Evolutionary conservation across 75 land plant genomes (phyloP).

Genomic region (Pinus albicaulis): DNA sequence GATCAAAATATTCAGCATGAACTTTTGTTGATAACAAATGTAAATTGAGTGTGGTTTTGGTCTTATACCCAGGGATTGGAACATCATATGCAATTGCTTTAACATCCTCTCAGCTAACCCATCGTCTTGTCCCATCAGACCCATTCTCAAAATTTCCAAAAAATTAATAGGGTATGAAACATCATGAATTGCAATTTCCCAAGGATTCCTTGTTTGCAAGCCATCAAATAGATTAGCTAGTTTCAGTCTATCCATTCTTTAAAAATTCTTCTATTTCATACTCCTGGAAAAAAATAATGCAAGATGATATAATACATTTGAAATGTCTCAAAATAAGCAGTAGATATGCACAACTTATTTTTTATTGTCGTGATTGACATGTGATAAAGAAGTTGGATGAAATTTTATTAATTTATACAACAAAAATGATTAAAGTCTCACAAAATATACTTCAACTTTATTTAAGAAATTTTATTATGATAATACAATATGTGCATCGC

Average conservation of each 20-base stretch:
- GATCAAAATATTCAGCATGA: slow-evolving; percentile 69
- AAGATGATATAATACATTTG: background rate
- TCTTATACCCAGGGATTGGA: slow-evolving; percentile 97
- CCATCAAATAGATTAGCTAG: background rate
- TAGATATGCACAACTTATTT: background rate
- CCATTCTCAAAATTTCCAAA: slow-evolving; percentile 64
- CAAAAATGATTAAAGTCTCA: background rate
- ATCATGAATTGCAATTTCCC: slow-evolving; percentile 92
- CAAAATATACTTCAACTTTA: background rate
- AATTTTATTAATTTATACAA: background rate
- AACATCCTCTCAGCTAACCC: slow-evolving; percentile 91
- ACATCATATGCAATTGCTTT: slow-evolving; percentile 90
- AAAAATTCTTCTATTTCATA: background rate
- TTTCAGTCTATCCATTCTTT: background rate
- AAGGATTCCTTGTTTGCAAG: slow-evolving; percentile 83
- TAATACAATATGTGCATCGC: background rate
- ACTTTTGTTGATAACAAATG: slow-evolving; percentile 77
- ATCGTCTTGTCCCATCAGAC: slow-evolving; percentile 70
- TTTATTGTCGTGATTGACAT: background rate
- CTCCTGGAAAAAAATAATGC: background rate
- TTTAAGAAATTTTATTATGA: no score
- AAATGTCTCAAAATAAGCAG: background rate
- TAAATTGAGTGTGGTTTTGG: slow-evolving; percentile 46
- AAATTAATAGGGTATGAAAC: slow-evolving; percentile 81
- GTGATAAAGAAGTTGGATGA: background rate